These are phyloP conservation scores for Neophaeococcomyces mojaviensis DNA, from an alignment of 2,329 filamentous ascomycete species.

Conservation along the genomic window DNA sequence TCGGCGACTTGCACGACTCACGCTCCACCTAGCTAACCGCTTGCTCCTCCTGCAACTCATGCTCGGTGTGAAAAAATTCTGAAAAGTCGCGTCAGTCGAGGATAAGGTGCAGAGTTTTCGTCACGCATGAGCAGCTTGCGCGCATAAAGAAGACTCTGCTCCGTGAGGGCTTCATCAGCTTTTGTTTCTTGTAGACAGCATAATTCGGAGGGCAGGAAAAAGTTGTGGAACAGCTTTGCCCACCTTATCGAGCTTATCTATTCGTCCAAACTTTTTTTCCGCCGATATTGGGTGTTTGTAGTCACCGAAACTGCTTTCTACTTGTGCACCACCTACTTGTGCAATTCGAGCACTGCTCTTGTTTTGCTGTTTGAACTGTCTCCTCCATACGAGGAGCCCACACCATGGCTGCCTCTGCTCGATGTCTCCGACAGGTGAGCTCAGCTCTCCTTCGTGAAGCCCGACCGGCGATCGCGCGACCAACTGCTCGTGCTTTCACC, in stretches of 20 bases:
- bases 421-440: constrained; percentile 18
- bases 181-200: too few relatives aligned
- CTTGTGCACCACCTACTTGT: background rate
- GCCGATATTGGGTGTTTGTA: background rate
- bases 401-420: constrained; percentile 19
- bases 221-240: too few relatives aligned
- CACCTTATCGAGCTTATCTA: constrained; percentile 6
- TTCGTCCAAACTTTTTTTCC: constrained; percentile 4
- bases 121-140: too few relatives aligned
- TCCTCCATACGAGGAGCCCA: constrained; percentile 2
- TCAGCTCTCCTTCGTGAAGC: constrained; percentile 17
- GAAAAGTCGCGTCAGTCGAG: too few relatives aligned
- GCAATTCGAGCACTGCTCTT: background rate
- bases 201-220: background rate
- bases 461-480: constrained; percentile 13
- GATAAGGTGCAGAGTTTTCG: too few relatives aligned
- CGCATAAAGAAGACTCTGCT: too few relatives aligned
- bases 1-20: background rate
- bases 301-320: constrained; percentile 2
- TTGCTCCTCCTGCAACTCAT: background rate
- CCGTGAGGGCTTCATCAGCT: too few relatives aligned
- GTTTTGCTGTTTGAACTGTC: background rate
- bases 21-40: background rate
- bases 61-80: too few relatives aligned
- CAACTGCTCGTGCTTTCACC: constrained; percentile 6